Base-by-base conservation (phyloP, 345 rosid genomes). In the Euphorbia lathyris region DNA sequence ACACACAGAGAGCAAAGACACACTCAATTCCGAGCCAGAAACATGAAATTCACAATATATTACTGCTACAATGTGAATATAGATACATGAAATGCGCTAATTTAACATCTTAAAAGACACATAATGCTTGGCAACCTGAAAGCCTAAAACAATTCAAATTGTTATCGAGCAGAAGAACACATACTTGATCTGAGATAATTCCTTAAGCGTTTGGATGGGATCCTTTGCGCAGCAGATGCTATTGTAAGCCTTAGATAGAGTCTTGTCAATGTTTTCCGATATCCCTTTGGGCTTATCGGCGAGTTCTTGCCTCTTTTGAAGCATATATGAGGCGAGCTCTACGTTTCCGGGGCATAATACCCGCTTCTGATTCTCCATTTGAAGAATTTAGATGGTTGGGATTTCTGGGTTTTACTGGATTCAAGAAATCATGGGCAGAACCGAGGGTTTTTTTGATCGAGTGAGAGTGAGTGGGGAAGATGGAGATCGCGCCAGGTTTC, bases 161-260 rank as follows among this genome's bases (percentile, higher is more conserved):
- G 32, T 51, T 47, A 34, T 34, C 55, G 64, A n/a, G 14, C 65
- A 20, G 73, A 4, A 23, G 36, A n/a, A n/a, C n/a, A 51, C 86
- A 63, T 80, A 90, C 99, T 92, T 94, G 78, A 91, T 73, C 69
- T 72, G 84, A 57, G 90, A 87, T 58, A 95, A 83, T 53, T 90
- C 92, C 77, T 87, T 95, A 80, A 92, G 90, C 23, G 89, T 82
- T 63, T 66, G 67, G 64, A 90, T 86, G 22, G 92, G 85, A 63
- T 62, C 69, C 66, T 81, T 80, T 36, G 91, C 67, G 16, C 71
- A 78, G 75, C 95, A 92, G 14, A 88, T 72, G 36, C 77, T 86
- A 72, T 26, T 72, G 67, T 80, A 84, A 20, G 91, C 97, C 78
- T 83, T 90, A 14, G 83, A 50, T 50, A 95, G 86, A 50, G 86